Percentiles rank a stretch among this genome's conserved stretches.
Conservation (phyloP, 2,329 filamentous ascomycete species). For the Lachnellula hyalina region DNA sequence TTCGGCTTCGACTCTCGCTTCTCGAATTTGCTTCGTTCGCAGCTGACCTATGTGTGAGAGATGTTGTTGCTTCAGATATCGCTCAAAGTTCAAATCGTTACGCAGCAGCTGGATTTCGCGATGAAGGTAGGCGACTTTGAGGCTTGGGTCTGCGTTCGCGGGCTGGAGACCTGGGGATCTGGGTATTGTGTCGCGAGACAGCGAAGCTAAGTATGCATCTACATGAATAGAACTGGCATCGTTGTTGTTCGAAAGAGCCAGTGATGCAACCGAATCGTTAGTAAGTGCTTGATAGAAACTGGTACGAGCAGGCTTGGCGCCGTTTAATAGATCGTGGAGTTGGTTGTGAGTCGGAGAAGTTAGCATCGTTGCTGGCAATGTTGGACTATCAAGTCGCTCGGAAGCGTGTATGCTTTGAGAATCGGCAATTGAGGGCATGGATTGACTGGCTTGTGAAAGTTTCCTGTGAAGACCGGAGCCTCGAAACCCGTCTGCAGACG, state of each 20-base stretch:
- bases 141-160: conserved; percentile 29
- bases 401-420: conserved; percentile 29
- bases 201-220: conserved; percentile 26
- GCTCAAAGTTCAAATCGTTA: conserved; percentile 78
- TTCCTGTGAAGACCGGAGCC: conserved; percentile 37
- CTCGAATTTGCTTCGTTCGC: conserved; percentile 66
- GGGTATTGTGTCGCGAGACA: conserved; percentile 20
- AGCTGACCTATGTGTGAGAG: conserved; percentile 75
- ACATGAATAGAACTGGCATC: conserved; percentile 22
- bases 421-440: conserved; percentile 41
- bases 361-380: conserved; percentile 47
- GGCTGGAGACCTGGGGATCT: conserved; percentile 27
- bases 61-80: conserved; percentile 79
- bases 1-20: conserved; percentile 75
- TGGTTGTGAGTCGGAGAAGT: conserved; percentile 48
- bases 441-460: conserved; percentile 46
- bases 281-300: conserved; percentile 49
- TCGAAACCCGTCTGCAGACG: conserved; percentile 36
- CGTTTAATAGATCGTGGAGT: conserved; percentile 55
- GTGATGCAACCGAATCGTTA: conserved; percentile 51
- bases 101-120: conserved; percentile 70
- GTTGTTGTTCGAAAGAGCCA: conserved; percentile 23
- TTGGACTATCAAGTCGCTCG: conserved; percentile 52
- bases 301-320: conserved; percentile 53
- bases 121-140: conserved; percentile 52